Evolutionary conservation across 2,329 filamentous ascomycete genomes (phyloP), one percentile per base, ranked within the genome.

Genomic region (Cercospora sp.): DNA sequence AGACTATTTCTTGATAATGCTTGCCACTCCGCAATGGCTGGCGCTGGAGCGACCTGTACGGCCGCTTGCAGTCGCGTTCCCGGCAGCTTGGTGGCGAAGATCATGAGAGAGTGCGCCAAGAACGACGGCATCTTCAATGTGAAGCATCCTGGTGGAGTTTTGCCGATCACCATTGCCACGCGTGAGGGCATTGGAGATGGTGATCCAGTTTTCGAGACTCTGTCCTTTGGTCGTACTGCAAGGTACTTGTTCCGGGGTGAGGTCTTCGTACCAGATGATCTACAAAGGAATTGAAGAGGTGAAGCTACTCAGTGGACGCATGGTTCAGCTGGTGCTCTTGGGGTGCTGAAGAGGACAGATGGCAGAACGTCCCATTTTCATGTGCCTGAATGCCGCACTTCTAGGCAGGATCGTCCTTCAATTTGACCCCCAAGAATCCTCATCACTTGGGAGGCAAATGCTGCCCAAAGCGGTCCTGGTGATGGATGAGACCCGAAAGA

Each of bases 1-100:
- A 31, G 70, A 26, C 58, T 72, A 20, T 70, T 69, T 28, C 62
- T 70, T 13, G 69, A 72, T 30, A 67, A 68, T 31, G 64, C 69
- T 3, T 72, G 69, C 60, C 70, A 69, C 51, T 65, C 63, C 2
- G 69, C 67, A 1, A 71, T 72, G 67, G 70, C 70, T 60, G 69
- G 69, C 8, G 66, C 67, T 28, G 69, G 69, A 28, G 68, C 70
- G 18, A 70, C 69, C 9, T 71, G 67, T 58, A 72, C 68, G 16
- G 67, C 69, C 36, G 70, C 69, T 12, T 63, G 58, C 28, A 69
- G 69, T 68, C 67, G 67, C 1, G 57, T 70, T 9, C 31, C 31
- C 16, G 67, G 70, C 8, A 66, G 63, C n/a, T 23, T 72, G 57
- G 67, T 71, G 12, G 60, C 63, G 5, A 3, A 66, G 20, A 53